Evolutionary conservation across 305 asterid genomes (phyloP).

Genomic region (Fraxinus sp.): DNA sequence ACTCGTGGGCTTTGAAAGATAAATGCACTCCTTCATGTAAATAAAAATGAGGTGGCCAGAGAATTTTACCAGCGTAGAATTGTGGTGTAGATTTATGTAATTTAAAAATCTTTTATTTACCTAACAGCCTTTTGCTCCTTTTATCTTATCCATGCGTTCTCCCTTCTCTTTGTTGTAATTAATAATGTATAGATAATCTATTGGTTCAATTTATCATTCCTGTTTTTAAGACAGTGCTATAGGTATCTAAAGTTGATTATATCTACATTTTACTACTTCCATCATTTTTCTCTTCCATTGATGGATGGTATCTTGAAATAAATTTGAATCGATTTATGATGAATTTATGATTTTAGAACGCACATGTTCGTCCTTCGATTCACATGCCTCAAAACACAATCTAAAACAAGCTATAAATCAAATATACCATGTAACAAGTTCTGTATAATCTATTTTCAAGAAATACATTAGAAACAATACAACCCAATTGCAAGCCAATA

Average conservation of each 20-base stretch:
- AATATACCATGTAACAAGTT: neutral
- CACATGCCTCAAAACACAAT: neutral
- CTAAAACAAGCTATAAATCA: neutral
- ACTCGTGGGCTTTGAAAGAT: neutral
- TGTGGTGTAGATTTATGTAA: slow-evolving; percentile 28
- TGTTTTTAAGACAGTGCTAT: neutral
- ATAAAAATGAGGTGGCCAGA: slow-evolving; percentile 31
- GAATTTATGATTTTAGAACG: neutral
- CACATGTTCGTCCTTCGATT: neutral
- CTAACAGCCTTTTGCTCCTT: neutral
- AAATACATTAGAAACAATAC: slow-evolving; percentile 1
- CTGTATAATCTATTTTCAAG: neutral
- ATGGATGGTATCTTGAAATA: neutral
- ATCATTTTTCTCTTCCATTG: neutral
- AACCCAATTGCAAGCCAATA: slow-evolving; percentile 23
- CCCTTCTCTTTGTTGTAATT: slow-evolving; percentile 30
- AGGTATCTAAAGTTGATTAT: neutral
- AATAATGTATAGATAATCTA: slow-evolving; percentile 35
- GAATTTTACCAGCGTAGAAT: slow-evolving; percentile 24
- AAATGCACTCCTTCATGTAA: slow-evolving; percentile 23
- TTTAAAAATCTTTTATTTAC: slow-evolving; percentile 21
- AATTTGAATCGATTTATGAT: neutral
- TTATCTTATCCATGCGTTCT: neutral
- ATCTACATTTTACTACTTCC: neutral
- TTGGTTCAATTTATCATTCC: slow-evolving; percentile 20